Conservation (phyloP, 176 grass and related monocot genomes). For the Phoenix roebelenii region DNA sequence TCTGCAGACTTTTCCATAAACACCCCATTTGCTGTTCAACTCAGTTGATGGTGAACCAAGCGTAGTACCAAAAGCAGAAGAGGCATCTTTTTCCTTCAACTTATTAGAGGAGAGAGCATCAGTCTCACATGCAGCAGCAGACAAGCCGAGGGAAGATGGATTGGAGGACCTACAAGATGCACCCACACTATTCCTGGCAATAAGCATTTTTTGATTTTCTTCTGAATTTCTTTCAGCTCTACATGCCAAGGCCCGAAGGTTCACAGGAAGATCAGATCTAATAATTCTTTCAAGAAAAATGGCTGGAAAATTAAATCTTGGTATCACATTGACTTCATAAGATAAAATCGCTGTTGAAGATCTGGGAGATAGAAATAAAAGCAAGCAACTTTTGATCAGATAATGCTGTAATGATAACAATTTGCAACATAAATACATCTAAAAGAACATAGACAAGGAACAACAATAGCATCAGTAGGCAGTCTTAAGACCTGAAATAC, state of each 20-base stretch:
- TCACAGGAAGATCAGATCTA: constrained; percentile 82
- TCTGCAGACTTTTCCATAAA: constrained; percentile 85
- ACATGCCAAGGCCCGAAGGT: constrained; percentile 65
- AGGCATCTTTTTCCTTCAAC: constrained; percentile 28
- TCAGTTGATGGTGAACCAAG: constrained; percentile 38
- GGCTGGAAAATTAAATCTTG: constrained; percentile 86
- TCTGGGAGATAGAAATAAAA: constrained; percentile 23
- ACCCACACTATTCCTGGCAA: constrained; percentile 26
- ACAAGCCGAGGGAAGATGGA: constrained; percentile 26
- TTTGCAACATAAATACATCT: too few relatives aligned
- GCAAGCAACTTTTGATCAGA: too few relatives aligned
- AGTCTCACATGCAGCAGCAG: constrained; percentile 14
- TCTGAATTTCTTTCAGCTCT: constrained; percentile 62
- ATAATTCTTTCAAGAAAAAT: constrained; percentile 98
- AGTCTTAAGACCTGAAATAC: too few relatives aligned
- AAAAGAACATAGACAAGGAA: neutral
- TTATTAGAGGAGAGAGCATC: constrained; percentile 27
- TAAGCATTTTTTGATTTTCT: constrained; percentile 36
- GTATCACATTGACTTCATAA: constrained; percentile 86
- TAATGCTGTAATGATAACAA: too few relatives aligned
- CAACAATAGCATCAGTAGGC: too few relatives aligned
- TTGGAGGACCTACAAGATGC: constrained; percentile 13
- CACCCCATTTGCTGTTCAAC: constrained; percentile 57
- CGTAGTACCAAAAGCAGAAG: constrained; percentile 25
- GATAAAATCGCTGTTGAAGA: constrained; percentile 52